phyloP scores from a whole-genome alignment of 345 rosid genomes.

The Euclidium syriacum region DNA sequence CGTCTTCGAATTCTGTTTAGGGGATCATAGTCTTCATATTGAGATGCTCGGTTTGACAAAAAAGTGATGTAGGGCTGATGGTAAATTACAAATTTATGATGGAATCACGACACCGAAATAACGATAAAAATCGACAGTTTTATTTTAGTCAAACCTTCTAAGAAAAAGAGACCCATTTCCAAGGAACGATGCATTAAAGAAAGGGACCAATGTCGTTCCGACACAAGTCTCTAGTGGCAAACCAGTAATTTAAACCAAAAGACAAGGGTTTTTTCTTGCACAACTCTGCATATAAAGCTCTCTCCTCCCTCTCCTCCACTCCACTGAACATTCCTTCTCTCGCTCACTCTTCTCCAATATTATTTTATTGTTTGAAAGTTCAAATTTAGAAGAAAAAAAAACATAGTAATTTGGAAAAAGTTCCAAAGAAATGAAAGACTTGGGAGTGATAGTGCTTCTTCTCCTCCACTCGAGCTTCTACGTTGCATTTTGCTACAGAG shows the following conservation, averaged over 20 bases:
- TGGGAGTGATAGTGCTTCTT: slow-evolving; percentile 32
- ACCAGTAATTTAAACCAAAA: background rate
- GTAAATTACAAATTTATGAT: no score
- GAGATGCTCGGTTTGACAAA: no score
- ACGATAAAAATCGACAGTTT: background rate
- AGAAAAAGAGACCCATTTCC: slow-evolving; percentile 11
- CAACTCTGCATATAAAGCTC: slow-evolving; percentile 38
- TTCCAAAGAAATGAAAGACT: slow-evolving; percentile 26
- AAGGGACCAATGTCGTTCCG: slow-evolving; percentile 13
- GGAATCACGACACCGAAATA: no score
- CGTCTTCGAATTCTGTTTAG: no score
- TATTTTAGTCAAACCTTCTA: slow-evolving; percentile 19
- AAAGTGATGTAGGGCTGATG: no score
- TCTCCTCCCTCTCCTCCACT: background rate
- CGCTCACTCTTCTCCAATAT: background rate
- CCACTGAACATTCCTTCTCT: background rate
- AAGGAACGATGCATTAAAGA: slow-evolving; percentile 10
- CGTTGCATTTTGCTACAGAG: slow-evolving; percentile 40
- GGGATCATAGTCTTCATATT: no score
- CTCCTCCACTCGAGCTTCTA: slow-evolving; percentile 39
- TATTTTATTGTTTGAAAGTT: background rate
- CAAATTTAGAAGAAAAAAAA: background rate
- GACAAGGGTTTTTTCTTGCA: slow-evolving; percentile 4
- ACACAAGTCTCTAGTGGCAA: slow-evolving; percentile 18
- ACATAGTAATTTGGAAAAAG: background rate